Evolutionary conservation across 2,329 filamentous ascomycete genomes (phyloP).

Genomic region (Lasiodiplodia sp.): DNA sequence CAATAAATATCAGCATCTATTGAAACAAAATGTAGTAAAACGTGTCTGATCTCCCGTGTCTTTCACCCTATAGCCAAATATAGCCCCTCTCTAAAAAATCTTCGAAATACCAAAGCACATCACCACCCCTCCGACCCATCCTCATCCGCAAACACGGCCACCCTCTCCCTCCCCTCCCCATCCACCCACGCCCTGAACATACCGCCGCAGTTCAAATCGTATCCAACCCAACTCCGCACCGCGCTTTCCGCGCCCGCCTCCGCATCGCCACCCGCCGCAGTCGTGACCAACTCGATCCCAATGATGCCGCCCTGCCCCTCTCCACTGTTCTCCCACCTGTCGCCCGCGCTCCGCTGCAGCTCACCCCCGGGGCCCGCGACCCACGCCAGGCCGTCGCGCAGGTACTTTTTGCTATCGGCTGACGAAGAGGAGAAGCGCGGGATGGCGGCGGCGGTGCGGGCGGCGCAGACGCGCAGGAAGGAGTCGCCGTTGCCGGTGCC

Average conservation of each 20-base stretch:
- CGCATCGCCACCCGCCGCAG: conserved; percentile 70
- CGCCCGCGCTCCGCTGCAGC: conserved; percentile 75
- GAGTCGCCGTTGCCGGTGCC: conserved; percentile 90
- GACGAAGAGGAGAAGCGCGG: conserved; percentile 64
- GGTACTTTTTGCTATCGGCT: conserved; percentile 46
- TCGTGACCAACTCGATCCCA: conserved; percentile 68
- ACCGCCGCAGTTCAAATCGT: conserved; percentile 84
- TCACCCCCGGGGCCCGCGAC: conserved; percentile 76
- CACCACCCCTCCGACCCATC: conserved; percentile 13
- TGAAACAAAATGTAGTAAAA: no score
- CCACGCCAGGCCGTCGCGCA: conserved; percentile 66
- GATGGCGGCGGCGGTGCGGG: conserved; percentile 75
- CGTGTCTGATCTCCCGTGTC: no score
- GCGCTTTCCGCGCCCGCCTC: conserved; percentile 63
- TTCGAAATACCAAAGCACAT: background rate
- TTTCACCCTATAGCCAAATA: no score
- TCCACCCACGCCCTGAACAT: conserved; percentile 86
- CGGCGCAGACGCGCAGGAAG: conserved; percentile 76
- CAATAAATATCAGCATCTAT: no score
- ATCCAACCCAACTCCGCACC: conserved; percentile 66
- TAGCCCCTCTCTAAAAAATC: no score
- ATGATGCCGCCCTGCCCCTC: conserved; percentile 92
- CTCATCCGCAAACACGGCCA: conserved; percentile 65
- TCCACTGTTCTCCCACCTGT: conserved; percentile 70
- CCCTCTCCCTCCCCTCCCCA: conserved; percentile 63